Evolutionary conservation across 768 basidiomycete species (phyloP).

Genomic region (Mycena alexandri): DNA sequence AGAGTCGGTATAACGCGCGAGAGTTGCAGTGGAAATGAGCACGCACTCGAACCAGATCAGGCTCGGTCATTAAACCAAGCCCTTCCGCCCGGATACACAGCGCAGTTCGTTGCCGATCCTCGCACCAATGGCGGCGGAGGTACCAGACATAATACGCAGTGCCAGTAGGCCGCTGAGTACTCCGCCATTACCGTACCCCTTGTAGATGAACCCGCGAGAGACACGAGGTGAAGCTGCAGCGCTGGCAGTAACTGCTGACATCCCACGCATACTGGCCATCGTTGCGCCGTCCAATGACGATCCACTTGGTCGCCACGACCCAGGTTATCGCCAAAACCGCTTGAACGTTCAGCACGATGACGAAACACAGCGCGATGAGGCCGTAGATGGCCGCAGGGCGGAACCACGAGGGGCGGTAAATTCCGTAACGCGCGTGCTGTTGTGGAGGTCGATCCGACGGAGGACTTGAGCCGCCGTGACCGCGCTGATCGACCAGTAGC

Average conservation of each 20-base stretch:
- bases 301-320: constrained; percentile 57
- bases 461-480: constrained; percentile 54
- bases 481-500: constrained; percentile 56
- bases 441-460: constrained; percentile 48
- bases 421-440: constrained; percentile 37
- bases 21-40: not conserved
- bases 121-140: constrained; percentile 56
- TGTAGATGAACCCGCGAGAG: constrained; percentile 50
- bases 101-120: constrained; percentile 57
- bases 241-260: constrained; percentile 59
- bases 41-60: constrained; percentile 57
- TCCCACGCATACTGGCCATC: constrained; percentile 59
- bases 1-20: no score
- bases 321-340: constrained; percentile 52
- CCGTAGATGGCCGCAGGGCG: constrained; percentile 54
- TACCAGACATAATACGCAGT: constrained; percentile 59
- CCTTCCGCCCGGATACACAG: constrained; percentile 55
- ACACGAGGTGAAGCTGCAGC: constrained; percentile 59
- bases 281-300: constrained; percentile 53
- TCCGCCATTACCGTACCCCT: constrained; percentile 55
- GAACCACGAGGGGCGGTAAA: constrained; percentile 53
- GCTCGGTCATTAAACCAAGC: constrained; percentile 59
- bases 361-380: constrained; percentile 53
- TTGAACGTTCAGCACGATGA: constrained; percentile 52
- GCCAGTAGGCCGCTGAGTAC: constrained; percentile 55